Percentiles rank a stretch among this genome's conserved stretches.
These are phyloP conservation scores for Dissophora ornata DNA, from an alignment of 192 early-diverging fungal species.

Conservation along the genomic window DNA sequence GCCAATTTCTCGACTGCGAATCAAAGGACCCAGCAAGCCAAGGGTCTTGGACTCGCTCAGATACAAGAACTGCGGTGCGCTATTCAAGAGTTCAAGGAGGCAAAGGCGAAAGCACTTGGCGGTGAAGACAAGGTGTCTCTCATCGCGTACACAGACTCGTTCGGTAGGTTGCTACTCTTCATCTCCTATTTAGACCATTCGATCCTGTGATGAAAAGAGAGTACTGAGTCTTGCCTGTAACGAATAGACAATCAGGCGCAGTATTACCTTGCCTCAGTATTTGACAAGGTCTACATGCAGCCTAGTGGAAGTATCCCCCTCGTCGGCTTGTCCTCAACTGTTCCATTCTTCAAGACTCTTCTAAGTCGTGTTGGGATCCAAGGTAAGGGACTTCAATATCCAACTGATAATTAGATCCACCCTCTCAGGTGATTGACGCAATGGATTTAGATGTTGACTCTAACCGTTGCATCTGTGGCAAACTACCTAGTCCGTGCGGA, in stretches of 20 bases:
- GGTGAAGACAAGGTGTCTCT: constrained; percentile 59
- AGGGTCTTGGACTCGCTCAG: constrained; percentile 63
- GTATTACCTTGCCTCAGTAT: constrained; percentile 76
- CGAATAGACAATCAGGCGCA: constrained; percentile 65
- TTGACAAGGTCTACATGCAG: constrained; percentile 71
- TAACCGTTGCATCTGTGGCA: too few species aligned
- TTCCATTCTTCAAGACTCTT: constrained; percentile 68
- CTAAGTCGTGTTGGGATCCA: constrained; percentile 67
- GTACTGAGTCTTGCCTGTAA: background rate
- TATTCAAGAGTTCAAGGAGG: constrained; percentile 59
- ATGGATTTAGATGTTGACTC: too few species aligned
- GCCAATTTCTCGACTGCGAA: constrained; percentile 52
- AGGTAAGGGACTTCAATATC: constrained; percentile 10
- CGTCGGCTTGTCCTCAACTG: constrained; percentile 62
- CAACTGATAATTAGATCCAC: too few species aligned
- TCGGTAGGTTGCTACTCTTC: constrained; percentile 60
- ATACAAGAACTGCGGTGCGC: constrained; percentile 72
- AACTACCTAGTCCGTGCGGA: constrained; percentile 62
- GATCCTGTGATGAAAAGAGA: too few species aligned
- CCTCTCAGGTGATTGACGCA: too few species aligned
- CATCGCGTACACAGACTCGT: constrained; percentile 74
- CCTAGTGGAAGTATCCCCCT: constrained; percentile 70
- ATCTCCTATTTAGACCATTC: too few species aligned
- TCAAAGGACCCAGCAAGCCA: constrained; percentile 13
- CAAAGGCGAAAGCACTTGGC: constrained; percentile 60